Conservation (phyloP, 208 protist species). For the Trypanosoma platydactyli region DNA sequence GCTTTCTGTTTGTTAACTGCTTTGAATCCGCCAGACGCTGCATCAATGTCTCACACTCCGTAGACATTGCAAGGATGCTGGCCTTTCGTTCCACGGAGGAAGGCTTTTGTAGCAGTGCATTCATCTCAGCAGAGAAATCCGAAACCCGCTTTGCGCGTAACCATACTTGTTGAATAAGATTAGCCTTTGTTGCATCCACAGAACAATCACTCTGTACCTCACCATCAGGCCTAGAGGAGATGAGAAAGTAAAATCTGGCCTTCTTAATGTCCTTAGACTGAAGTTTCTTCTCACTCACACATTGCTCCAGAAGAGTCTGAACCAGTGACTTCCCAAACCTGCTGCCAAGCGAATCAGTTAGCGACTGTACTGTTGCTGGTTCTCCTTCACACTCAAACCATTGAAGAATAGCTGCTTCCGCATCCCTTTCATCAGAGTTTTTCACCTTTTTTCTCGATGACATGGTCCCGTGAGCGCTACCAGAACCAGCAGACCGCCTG, state of each 20-base stretch:
- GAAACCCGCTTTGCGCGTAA: constrained; percentile 11
- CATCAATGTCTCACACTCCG: constrained; percentile 18
- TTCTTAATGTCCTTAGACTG: constrained; percentile 83
- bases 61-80: constrained; percentile 13
- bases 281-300: constrained; percentile 46
- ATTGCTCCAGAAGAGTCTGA: constrained; percentile 70
- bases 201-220: constrained; percentile 2
- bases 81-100: constrained; percentile 6
- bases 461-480: constrained; percentile 6
- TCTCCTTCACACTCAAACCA: constrained; percentile 89
- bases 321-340: constrained; percentile 71
- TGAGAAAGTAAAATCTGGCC: constrained; percentile 69
- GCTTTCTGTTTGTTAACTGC: constrained; percentile 9
- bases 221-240: neutral
- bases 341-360: constrained; percentile 86
- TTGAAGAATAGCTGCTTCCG: constrained; percentile 48
- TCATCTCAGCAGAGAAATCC: constrained; percentile 14
- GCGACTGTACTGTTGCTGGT: constrained; percentile 73
- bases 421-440: constrained; percentile 53
- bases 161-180: constrained; percentile 22
- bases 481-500: neutral
- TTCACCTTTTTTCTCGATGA: constrained; percentile 27
- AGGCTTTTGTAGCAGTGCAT: constrained; percentile 10
- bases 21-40: constrained; percentile 11
- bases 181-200: constrained; percentile 26